phyloP scores from a whole-genome alignment of 2,329 filamentous ascomycete species.

The Paecilomyces niveus region DNA sequence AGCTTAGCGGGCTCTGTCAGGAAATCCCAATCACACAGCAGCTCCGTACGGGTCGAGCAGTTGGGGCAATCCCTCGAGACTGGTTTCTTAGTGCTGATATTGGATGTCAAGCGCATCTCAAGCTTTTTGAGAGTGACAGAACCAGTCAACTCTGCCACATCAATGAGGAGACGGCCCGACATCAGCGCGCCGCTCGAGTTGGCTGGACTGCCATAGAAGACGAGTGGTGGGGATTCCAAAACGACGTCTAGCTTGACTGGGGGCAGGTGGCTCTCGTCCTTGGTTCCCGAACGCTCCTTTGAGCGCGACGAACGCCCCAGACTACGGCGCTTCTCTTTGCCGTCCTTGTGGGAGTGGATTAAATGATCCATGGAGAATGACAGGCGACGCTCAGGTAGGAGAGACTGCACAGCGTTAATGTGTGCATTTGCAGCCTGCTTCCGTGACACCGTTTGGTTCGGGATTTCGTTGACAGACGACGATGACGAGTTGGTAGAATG shows the following conservation, averaged over 20 bases:
- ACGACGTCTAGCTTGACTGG: constrained; percentile 50
- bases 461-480: constrained; percentile 30
- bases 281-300: constrained; percentile 24
- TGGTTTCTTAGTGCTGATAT: constrained; percentile 71
- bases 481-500: constrained; percentile 31
- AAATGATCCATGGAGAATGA: constrained; percentile 38
- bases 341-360: constrained; percentile 35
- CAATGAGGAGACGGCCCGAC: constrained; percentile 72
- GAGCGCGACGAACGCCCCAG: constrained; percentile 28
- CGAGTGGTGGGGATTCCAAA: constrained; percentile 79
- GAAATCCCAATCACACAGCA: constrained; percentile 75
- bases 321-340: constrained; percentile 35
- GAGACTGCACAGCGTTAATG: constrained; percentile 7
- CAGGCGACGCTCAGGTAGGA: constrained; percentile 31
- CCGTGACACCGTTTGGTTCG: constrained; percentile 13
- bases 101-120: constrained; percentile 63
- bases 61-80: constrained; percentile 71
- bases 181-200: constrained; percentile 77
- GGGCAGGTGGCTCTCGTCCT: constrained; percentile 25
- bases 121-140: constrained; percentile 64
- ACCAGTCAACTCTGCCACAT: constrained; percentile 56
- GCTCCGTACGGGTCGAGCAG: constrained; percentile 64
- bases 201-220: constrained; percentile 70
- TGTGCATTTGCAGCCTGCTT: constrained; percentile 13
- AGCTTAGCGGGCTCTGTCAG: constrained; percentile 46